A percentile compares a stretch with the other conserved stretches of the same genome.
Evolutionary conservation across 345 rosid genomes (phyloP).

Genomic region (Bruguiera parviflora): DNA sequence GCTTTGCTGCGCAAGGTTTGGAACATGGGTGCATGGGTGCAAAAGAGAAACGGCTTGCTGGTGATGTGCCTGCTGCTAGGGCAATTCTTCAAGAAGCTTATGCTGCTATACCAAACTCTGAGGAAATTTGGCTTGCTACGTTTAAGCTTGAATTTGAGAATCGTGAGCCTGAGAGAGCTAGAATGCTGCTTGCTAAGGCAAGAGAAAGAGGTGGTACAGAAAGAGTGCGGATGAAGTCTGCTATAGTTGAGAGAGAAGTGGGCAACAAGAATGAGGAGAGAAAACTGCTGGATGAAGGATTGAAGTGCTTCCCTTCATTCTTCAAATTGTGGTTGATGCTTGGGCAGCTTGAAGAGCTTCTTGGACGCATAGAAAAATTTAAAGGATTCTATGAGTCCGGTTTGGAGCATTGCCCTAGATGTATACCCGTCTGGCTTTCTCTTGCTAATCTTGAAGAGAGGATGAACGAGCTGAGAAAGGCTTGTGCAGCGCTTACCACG

Average conservation of each 20-base stretch:
- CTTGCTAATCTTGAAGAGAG: slow-evolving; percentile 76
- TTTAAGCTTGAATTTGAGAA: slow-evolving; percentile 98
- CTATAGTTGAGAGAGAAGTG: slow-evolving; percentile 84
- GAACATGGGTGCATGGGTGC: too few species aligned
- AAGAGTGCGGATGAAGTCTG: slow-evolving; percentile 98
- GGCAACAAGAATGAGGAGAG: slow-evolving; percentile 75
- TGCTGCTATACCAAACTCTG: slow-evolving; percentile 85
- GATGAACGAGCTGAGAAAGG: slow-evolving; percentile 65
- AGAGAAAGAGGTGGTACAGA: slow-evolving; percentile 92
- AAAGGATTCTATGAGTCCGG: slow-evolving; percentile 64
- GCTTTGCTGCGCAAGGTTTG: slow-evolving; percentile 69
- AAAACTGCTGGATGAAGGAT: slow-evolving; percentile 72
- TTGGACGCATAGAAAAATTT: slow-evolving; percentile 52
- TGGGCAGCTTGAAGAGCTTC: slow-evolving; percentile 88
- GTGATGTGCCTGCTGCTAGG: slow-evolving; percentile 90
- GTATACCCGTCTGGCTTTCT: slow-evolving; percentile 76
- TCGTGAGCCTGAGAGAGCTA: slow-evolving; percentile 90
- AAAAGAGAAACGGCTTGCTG: slow-evolving; percentile 96
- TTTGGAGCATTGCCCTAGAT: slow-evolving; percentile 58
- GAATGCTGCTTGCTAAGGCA: slow-evolving; percentile 87
- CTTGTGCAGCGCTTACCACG: slow-evolving; percentile 74
- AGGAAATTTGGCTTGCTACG: slow-evolving; percentile 95
- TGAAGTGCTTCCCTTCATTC: slow-evolving; percentile 71
- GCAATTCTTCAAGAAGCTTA: slow-evolving; percentile 93
- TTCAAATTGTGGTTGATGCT: slow-evolving; percentile 91